Evolutionary conservation across 2,329 filamentous ascomycete species (phyloP).

Genomic region (Penicillium sp.): DNA sequence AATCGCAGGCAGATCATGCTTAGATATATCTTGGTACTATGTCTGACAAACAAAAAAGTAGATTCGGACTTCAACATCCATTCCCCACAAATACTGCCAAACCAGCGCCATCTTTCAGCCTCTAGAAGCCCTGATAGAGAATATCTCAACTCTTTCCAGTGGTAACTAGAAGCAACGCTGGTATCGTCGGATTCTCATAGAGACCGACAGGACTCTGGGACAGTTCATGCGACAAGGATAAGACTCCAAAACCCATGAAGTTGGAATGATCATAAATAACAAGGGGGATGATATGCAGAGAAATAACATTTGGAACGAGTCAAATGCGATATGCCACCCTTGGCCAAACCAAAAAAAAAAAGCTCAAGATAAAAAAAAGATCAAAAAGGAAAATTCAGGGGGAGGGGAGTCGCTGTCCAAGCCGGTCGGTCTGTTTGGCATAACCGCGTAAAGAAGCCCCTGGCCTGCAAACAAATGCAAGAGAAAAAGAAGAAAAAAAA

Average conservation of each 20-base stretch:
- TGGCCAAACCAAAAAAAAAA: constrained; percentile 49
- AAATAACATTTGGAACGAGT: constrained; percentile 21
- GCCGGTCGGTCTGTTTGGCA: constrained; percentile 43
- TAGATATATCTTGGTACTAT: background rate
- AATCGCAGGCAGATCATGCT: background rate
- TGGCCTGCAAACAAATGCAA: constrained; percentile 23
- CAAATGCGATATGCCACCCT: constrained; percentile 33
- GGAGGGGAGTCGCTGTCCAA: constrained; percentile 39
- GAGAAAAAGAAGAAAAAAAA: constrained; percentile 8
- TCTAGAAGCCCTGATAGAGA: constrained; percentile 19
- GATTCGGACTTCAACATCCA: constrained; percentile 22
- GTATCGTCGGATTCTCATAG: constrained; percentile 12
- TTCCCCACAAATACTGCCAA: constrained; percentile 19
- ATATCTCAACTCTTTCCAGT: constrained; percentile 32
- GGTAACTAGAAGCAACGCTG: background rate
- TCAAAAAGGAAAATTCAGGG: constrained; percentile 14
- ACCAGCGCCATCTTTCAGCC: constrained; percentile 8
- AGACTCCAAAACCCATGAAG: constrained; percentile 20
- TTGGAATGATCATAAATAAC: constrained; percentile 24
- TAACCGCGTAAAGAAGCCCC: constrained; percentile 43
- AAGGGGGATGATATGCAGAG: constrained; percentile 10
- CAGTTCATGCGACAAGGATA: constrained; percentile 12
- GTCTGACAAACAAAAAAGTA: constrained; percentile 21
- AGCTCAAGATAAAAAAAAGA: constrained; percentile 32
- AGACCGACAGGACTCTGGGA: constrained; percentile 14